Evolutionary conservation across 306 rosid species (phyloP), one percentile per base, ranked within the genome.

Genomic region (Cucurbita maxima): DNA sequence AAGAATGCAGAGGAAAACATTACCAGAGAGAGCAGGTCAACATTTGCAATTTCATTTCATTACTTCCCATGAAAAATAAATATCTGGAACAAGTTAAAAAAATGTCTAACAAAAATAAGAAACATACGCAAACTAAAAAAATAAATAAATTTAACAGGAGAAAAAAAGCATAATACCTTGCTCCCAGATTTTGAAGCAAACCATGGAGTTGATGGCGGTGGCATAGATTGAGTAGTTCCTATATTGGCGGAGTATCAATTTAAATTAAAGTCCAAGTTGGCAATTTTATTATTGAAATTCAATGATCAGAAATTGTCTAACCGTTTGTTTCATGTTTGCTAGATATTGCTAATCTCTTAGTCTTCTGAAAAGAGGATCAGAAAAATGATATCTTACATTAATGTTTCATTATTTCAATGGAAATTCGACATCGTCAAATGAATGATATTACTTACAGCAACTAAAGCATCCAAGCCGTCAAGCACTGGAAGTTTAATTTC

Each of bases 391-490:
- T 75, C 68, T 55, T 73, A 8, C 30, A 15, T 20, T 56, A 22
- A 72, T n/a, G 55, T 58, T 59, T 22, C 52, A 72, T 58, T 18
- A 45, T 68, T 47, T 22, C 57, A 45, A 68, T 9, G 43, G n/a
- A 62, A 12, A 53, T 64, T 79, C 14, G 63, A 58, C 73, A 72
- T 50, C 14, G 40, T 48, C 43, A 50, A 67, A 67, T 22, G 72
- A 20, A 45, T 62, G 55, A 50, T 8, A 53, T 25, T 63, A 59
- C 97, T 87, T 78, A 94, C 98, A 75, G 71, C 76, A 37, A 81
- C 63, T 53, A 94, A 84, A 55, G 59, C 75, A 37, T 91, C 97
- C 76, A 94, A 69, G 75, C 97, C 99, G 57, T 94, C 96, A 67
- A 88, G 55, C 40, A 56, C 75, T 3, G 98, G 98, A 59, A 90